Base-by-base conservation (phyloP, 176 grass and related monocot genomes). In the Zizania latifolia region DNA sequence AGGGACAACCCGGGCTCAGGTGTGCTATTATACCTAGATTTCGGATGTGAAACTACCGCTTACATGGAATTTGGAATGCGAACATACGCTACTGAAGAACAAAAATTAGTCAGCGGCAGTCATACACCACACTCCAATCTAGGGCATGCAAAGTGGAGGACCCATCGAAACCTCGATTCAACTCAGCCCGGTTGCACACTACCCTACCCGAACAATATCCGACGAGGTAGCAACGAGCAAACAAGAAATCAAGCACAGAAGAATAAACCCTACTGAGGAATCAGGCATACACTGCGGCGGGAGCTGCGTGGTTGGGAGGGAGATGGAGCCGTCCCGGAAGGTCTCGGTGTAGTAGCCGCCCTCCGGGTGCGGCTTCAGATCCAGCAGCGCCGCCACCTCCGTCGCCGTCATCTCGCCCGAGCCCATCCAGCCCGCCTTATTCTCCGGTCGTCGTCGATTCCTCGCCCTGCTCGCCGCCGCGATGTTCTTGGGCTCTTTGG, bases 361-460 rank as follows among this genome's bases (percentile, higher is more conserved):
- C 77, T 94, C 89, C 27, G 85, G 81, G 57, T 98, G 89, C 65
- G 91, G 91, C 68, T 94, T 94, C 83, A 92, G 86, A 92, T 94
- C 95, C 80, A 94, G 82, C 33, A 88, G 63, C 72, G 72, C 79
- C 29, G 75, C 84, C 61, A 98, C 70, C 84, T 98, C 91, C 30
- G 89, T 82, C 34, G 91, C 82, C 64, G 73, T 93, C 86, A 89
- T 98, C 2, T 71, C 83, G 36, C 81, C 29, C 15, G 74, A 71
- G 11, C 51, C 84, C 86, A 89, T 87, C 68, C 12, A 62, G 10
- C 27, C 67, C 37, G 39, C 10, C 36, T n/a, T n/a, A n/a, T n/a
- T n/a, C n/a, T n/a, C n/a, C n/a, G n/a, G n/a, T n/a, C 55, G 28
- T 38, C 29, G 28, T 56, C 29, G 11, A 12, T 17, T 62, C 6